Evolutionary conservation across 2,329 filamentous ascomycete species (phyloP), one percentile per base, ranked within the genome.

Genomic region (Proliferodiscus dingleyae): DNA sequence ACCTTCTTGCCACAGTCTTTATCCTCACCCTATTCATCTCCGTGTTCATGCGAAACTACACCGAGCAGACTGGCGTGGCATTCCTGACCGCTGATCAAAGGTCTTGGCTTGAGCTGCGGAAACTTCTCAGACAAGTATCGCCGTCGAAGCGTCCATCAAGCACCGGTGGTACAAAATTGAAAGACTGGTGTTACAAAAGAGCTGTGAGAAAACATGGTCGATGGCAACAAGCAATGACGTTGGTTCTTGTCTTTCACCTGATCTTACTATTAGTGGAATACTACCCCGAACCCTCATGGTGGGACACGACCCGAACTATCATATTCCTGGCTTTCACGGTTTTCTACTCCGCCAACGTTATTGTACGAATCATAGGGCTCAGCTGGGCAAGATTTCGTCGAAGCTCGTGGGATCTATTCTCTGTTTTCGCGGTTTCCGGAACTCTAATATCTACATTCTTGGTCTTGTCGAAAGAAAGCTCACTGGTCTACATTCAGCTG

Each of bases 1-100:
- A 98, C 68, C 78, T 98, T 63, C 76, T 98, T 58, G 89, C 89
- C 24, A 93, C 93, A 0, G 91, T 98, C 53, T 98, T 98, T 68
- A 86, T 98, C 51, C 75, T 98, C 62, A 98, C 93, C 1, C 72
- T 98, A 62, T 98, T 98, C 66, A 94, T 98, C 38, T 97, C 93
- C 46, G 93, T 98, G 50, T 98, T 98, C 66, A 98, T 98, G 93
- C 88, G 93, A 50, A 98, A 96, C 65, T 98, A 98, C 67, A 98
- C 93, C 0, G 93, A 98, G 67, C 90, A 97, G 67, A 98, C 93
- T 0, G 93, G 93, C 1, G 93, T 98, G 34, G 93, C 93, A 2
- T 98, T 91, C 64, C 71, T 98, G 58, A 98, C 93, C 1, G 85
- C 90, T 0, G 93, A 98, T 59, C 93, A 98, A 64, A 83, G 93